phyloP scores from a whole-genome alignment of 352 stramenopile genomes.

The Paralagenidium karlingii region DNA sequence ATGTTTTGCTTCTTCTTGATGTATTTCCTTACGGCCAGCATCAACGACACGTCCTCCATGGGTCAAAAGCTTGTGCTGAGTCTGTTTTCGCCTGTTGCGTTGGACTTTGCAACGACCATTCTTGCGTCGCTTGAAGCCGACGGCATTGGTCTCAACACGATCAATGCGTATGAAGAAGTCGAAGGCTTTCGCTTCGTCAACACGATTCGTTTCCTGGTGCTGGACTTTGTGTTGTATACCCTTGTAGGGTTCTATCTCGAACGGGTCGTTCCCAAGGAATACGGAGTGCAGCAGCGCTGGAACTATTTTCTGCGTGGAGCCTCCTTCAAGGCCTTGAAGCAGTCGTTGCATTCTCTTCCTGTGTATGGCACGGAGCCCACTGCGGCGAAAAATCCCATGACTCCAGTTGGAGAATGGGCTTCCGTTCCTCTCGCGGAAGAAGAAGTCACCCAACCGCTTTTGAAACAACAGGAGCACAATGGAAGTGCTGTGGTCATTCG shows the following conservation, averaged over 20 bases:
- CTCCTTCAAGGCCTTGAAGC: conserved; percentile 29
- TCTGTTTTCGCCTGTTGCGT: conserved; percentile 55
- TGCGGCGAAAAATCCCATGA: not conserved
- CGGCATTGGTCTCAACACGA: conserved; percentile 18
- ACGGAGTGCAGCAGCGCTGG: conserved; percentile 77
- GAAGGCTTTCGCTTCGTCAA: conserved; percentile 39
- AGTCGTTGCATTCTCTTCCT: not conserved
- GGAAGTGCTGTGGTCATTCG: conserved; percentile 43
- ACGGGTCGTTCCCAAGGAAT: conserved; percentile 87
- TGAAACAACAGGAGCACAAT: conserved; percentile 35
- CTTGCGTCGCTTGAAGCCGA: conserved; percentile 46
- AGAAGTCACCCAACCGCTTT: not conserved
- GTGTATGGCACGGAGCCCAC: not conserved
- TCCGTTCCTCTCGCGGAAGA: conserved; percentile 9
- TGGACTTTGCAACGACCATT: conserved; percentile 55
- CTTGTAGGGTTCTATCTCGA: conserved; percentile 84
- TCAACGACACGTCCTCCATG: conserved; percentile 3
- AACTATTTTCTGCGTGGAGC: conserved; percentile 88
- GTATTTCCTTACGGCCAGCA: conserved; percentile 19
- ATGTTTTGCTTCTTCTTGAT: conserved; percentile 32
- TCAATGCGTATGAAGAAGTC: conserved; percentile 21
- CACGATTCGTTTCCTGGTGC: conserved; percentile 72
- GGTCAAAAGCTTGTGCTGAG: conserved; percentile 6
- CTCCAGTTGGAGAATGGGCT: conserved; percentile 13
- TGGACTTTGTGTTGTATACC: conserved; percentile 84